A percentile compares a stretch with the other conserved stretches of the same genome.
Conservation (phyloP, 805 yeast genomes). For the Saccharomycopsis fodiens region DNA sequence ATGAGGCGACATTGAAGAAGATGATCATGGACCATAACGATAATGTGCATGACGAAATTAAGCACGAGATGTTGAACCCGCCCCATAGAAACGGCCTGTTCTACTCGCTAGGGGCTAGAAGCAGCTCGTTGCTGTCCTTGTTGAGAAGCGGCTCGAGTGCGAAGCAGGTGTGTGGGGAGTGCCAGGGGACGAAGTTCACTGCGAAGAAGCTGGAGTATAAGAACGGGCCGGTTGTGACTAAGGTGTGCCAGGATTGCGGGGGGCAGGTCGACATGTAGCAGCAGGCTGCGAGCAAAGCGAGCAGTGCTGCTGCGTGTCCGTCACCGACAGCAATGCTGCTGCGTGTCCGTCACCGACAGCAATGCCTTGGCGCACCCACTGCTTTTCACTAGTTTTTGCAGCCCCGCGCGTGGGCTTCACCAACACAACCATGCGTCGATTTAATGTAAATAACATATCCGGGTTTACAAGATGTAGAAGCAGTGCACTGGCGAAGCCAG, state of each 20-base stretch:
- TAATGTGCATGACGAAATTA: neutral
- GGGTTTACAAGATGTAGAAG: no score
- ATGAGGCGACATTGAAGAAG: neutral
- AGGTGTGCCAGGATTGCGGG: constrained; percentile 18
- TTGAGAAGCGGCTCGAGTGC: neutral
- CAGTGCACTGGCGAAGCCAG: no score
- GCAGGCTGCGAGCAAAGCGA: no score
- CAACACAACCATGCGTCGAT: no score
- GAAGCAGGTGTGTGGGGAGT: constrained; percentile 12
- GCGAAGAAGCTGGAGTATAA: constrained; percentile 13
- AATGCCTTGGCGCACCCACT: no score
- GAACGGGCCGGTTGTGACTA: neutral
- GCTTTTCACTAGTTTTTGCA: no score
- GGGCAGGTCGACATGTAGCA: no score
- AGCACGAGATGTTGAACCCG: constrained; percentile 2
- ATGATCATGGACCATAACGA: neutral
- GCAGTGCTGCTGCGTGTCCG: no score
- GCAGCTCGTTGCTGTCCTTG: neutral
- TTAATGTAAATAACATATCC: no score
- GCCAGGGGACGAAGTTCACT: constrained; percentile 15
- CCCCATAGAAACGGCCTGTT: constrained; percentile 6
- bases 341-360: no score
- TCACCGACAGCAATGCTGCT: no score
- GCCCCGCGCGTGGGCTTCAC: no score
- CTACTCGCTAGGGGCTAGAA: constrained; percentile 11